phyloP scores from a whole-genome alignment of 129 eudicot genomes.

The Scalesia atractyloides region DNA sequence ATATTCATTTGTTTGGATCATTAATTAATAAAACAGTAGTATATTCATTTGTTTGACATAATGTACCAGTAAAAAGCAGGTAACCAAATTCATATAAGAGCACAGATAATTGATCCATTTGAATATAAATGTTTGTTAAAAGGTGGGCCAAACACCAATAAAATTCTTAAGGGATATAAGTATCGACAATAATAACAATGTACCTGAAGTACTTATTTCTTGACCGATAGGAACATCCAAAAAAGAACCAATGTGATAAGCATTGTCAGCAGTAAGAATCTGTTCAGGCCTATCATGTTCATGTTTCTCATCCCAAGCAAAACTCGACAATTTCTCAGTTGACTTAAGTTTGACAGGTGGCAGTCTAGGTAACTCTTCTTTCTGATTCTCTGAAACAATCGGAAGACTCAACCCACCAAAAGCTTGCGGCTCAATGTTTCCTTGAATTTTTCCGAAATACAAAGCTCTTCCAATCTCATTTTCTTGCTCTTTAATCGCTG shows the following conservation, averaged over 20 bases:
- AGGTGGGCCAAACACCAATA: not conserved
- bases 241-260: conserved; percentile 78
- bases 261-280: conserved; percentile 54
- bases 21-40: not conserved
- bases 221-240: conserved; percentile 92
- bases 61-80: not conserved
- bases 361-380: conserved; percentile 83
- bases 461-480: conserved; percentile 83
- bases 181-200: conserved; percentile 1
- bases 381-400: conserved; percentile 53
- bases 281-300: conserved; percentile 76
- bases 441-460: conserved; percentile 62
- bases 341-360: conserved; percentile 91
- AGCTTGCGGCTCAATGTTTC: conserved; percentile 39
- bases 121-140: not conserved
- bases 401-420: conserved; percentile 51
- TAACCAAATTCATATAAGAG: conserved; percentile 2
- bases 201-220: conserved; percentile 77
- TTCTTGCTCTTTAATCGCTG: conserved; percentile 78
- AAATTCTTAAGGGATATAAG: not conserved
- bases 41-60: not conserved
- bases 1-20: not conserved
- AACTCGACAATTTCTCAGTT: conserved; percentile 57
- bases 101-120: not conserved
- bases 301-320: conserved; percentile 79